These are phyloP conservation scores for Tubosaeta brunneosetosa DNA, from an alignment of 768 basidiomycete genomes.

Conservation along the genomic window DNA sequence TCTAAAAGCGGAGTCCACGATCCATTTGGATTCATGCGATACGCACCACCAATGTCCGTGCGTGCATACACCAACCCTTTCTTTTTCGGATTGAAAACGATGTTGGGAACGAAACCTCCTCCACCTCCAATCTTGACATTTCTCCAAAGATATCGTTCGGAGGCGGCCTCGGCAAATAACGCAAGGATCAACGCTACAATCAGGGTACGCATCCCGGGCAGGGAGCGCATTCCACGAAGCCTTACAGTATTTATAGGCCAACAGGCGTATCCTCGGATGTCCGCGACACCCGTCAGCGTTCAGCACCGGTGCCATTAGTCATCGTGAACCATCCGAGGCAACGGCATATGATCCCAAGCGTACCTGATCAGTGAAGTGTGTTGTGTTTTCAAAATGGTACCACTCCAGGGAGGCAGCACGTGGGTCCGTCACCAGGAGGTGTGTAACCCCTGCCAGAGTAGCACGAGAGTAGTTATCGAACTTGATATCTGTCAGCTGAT, in stretches of 20 bases:
- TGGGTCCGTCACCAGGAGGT: neutral
- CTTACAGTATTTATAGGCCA: constrained; percentile 9
- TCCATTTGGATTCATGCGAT: constrained; percentile 56
- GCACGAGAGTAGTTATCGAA: too few relatives aligned
- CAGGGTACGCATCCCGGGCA: neutral
- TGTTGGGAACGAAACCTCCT: constrained; percentile 47
- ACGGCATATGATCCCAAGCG: neutral
- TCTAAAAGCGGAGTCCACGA: constrained; percentile 62
- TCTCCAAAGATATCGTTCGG: constrained; percentile 53
- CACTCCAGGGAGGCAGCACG: neutral
- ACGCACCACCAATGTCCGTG: constrained; percentile 64
- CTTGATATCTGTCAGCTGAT: too few relatives aligned
- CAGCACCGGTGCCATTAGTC: neutral
- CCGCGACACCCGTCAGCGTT: neutral
- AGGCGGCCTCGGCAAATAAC: neutral
- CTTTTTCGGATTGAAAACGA: constrained; percentile 56
- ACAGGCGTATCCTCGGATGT: neutral
- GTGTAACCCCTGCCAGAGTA: neutral
- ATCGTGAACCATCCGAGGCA: neutral
- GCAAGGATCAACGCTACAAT: neutral
- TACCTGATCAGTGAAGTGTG: too few relatives aligned
- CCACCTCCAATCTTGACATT: constrained; percentile 47
- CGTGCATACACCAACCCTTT: constrained; percentile 63
- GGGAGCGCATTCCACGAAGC: neutral
- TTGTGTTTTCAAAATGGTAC: too few relatives aligned